Base-by-base conservation (phyloP, 768 basidiomycete genomes). In the Suillus cothurnatus region DNA sequence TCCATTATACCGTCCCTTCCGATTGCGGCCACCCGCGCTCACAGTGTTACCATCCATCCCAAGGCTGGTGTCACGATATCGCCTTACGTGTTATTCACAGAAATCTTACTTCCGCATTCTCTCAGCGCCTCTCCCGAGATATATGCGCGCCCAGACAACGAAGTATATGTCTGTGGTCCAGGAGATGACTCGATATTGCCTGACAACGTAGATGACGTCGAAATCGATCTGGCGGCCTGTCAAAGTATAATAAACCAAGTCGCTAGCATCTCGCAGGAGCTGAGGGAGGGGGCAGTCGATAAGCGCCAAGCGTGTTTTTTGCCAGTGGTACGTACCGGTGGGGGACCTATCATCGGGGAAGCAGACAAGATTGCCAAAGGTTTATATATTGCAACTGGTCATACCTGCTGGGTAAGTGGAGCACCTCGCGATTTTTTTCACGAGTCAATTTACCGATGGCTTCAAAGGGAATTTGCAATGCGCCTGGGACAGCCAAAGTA, bases 21-120 rank as follows among this genome's bases (percentile, higher is more conserved):
- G 19, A 82, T 92, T 68, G 71, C 79, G n/a, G 83, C 82, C 50
- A 87, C 83, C 7, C 88, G 91, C 61, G 90, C 89, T 0, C 91
- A 93, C 74, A 91, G 90, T 70, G 83, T 93, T 71, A 86, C 85
- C 9, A 85, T 92, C 67, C 84, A 78, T 17, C 84, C 88, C 0
- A 72, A 74, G 23, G 71, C 81, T 4, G 72, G 72, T 11, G 76
- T 78, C 36, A 72, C 74, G 28, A 83, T 94, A 72, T 80, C 89
- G 6, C 90, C 93, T 2, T 92, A 94, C 71, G 90, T 91, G 43
- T 81, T 95, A 61, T 97, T 95, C 77, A 93, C 94, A 36, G 89
- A 90, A 72, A 91, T 97, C 69, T 67, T 72, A 34, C 75, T 85
- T 62, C 73, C 73, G 6, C 71, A 65, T 23, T 71, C 63, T 31